These are phyloP conservation scores for Escovopsis sp. DNA, from an alignment of 2,329 filamentous ascomycete species.

Conservation along the genomic window DNA sequence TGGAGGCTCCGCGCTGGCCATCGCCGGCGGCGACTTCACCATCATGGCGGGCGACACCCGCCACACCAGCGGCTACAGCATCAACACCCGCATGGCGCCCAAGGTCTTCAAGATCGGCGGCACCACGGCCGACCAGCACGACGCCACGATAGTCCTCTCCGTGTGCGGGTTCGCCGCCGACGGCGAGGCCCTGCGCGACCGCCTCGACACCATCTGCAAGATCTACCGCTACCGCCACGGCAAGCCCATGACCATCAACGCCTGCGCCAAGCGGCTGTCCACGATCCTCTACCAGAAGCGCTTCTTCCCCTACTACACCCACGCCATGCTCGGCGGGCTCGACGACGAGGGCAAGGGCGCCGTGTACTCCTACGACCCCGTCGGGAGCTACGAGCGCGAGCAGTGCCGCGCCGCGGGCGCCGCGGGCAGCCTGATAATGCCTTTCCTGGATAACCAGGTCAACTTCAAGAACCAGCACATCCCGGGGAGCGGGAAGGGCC, in stretches of 20 bases:
- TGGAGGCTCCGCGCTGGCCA: conserved; percentile 88
- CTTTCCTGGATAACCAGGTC: conserved; percentile 98
- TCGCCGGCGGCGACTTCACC: conserved; percentile 84
- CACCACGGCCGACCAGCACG: conserved; percentile 69
- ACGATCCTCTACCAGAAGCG: conserved; percentile 96
- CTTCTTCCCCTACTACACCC: conserved; percentile 98
- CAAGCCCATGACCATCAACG: conserved; percentile 88
- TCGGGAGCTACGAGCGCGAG: conserved; percentile 94
- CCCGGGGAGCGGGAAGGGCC: conserved; percentile 70
- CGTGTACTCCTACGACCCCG: conserved; percentile 93
- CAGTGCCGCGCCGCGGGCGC: conserved; percentile 90
- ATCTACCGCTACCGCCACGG: conserved; percentile 98
- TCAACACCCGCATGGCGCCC: conserved; percentile 89
- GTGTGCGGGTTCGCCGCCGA: conserved; percentile 95
- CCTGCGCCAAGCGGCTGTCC: conserved; percentile 85
- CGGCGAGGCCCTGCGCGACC: conserved; percentile 84
- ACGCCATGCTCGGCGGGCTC: conserved; percentile 83
- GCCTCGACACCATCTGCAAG: conserved; percentile 87
- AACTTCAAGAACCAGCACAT: conserved; percentile 99
- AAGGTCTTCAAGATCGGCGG: conserved; percentile 98
- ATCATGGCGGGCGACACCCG: conserved; percentile 97
- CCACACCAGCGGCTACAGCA: conserved; percentile 91
- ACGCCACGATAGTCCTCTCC: conserved; percentile 76
- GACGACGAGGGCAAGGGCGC: conserved; percentile 92
- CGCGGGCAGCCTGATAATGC: conserved; percentile 91